Evolutionary conservation across 495 filamentous ascomycete species (phyloP), one percentile per base, ranked within the genome.

Genomic region (Cryomyces antarcticus): DNA sequence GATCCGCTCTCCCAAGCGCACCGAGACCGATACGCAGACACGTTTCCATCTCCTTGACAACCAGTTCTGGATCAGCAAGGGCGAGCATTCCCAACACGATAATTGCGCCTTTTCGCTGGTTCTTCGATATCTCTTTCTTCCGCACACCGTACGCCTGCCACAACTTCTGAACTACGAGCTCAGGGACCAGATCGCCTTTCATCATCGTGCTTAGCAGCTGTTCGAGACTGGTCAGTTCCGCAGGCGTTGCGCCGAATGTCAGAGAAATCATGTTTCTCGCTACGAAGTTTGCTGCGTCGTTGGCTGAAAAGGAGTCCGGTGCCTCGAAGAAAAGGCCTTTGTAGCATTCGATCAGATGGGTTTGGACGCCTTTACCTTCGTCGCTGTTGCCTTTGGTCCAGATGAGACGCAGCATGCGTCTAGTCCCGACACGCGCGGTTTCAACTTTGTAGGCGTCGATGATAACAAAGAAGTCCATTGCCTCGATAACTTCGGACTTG

Each of bases 371-470:
- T 60, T 99, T 99, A 44, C 89, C 89, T 67, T 99, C 89, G 53
- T 99, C 89, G 52, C 82, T 94, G 61, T 95, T 96, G 41, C 88
- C 89, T 62, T 99, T 99, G 13, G 92, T 96, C 89, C 89, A 99
- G 57, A 99, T 96, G 35, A 96, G 67, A 35, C 85, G 73, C 36
- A 99, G 72, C 89, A 99, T 99, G 42, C 82, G 72, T 37, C 86
- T 73, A 50, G 96, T 94, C 42, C 89, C 89, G 42, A 59, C 61
- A 56, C 87, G 82, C 47, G 89, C 84, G 39, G 86, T 82, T 58
- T 94, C 82, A 37, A 99, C 73, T 58, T 87, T 87, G 70, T 95
- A 95, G 5, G 82, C 85, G 59, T 99, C 85, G 31, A 88, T 72
- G 30, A 93, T 75, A 45, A 87, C 83, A 52, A 96, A 93, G 60